Conservation (phyloP, 2,329 filamentous ascomycete genomes). For the Lachnellula hyalina region DNA sequence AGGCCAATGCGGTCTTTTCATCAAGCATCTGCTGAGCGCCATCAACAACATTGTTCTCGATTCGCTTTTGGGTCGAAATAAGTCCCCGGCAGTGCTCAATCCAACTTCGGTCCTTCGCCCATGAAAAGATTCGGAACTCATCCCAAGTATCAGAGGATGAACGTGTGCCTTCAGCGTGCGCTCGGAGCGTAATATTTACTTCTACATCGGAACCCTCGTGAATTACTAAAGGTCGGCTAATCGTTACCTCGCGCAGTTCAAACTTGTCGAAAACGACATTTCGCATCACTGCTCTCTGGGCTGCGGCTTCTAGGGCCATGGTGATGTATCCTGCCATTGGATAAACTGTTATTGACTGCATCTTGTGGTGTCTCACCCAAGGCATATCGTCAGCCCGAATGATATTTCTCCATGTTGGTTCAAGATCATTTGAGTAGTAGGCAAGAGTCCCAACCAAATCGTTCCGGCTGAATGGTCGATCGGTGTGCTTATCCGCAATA, state of each 20-base stretch:
- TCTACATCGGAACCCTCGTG: conserved; percentile 44
- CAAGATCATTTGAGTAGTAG: conserved; percentile 24
- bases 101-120: conserved; percentile 47
- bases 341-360: conserved; percentile 29
- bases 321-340: conserved; percentile 33
- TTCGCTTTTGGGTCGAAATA: conserved; percentile 15
- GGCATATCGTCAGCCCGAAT: conserved; percentile 33
- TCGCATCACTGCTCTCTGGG: conserved; percentile 24
- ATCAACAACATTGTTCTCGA: conserved; percentile 18
- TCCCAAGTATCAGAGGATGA: conserved; percentile 44
- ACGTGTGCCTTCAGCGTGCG: conserved; percentile 38
- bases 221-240: conserved; percentile 48
- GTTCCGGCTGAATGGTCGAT: conserved; percentile 39
- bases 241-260: conserved; percentile 44
- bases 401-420: conserved; percentile 33
- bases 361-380: conserved; percentile 39
- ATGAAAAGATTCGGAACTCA: conserved; percentile 53
- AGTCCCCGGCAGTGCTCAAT: conserved; percentile 36
- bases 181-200: conserved; percentile 29
- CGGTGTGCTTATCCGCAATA: conserved; percentile 13
- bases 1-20: conserved; percentile 24
- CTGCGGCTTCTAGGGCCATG: conserved; percentile 33
- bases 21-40: conserved; percentile 14
- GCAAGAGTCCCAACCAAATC: conserved; percentile 43
- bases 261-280: conserved; percentile 37